A percentile compares a stretch with the other conserved stretches of the same genome.
phyloP scores from a whole-genome alignment of 1,139 yeast genomes.

The Saccharomyces hybrid region DNA sequence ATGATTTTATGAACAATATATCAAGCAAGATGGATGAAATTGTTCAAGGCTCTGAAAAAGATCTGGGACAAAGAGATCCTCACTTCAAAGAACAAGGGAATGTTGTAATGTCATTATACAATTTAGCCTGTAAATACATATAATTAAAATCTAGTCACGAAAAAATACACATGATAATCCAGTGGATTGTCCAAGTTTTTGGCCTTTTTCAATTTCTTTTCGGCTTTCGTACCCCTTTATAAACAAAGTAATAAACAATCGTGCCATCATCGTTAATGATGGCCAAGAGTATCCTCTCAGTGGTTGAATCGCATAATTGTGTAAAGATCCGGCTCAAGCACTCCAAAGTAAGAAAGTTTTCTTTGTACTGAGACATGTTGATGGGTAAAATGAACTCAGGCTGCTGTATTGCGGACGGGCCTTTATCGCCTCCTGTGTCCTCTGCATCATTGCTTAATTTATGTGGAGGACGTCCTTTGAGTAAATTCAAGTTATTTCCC shows the following conservation, averaged over 20 bases:
- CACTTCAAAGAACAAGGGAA: conserved; percentile 23
- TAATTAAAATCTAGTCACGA: not conserved
- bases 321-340: conserved; percentile 27
- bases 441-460: conserved; percentile 29
- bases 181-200: no score
- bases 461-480: conserved; percentile 32
- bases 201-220: conserved; percentile 32
- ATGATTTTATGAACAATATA: conserved; percentile 2
- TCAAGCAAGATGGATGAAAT: not conserved
- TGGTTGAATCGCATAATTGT: conserved; percentile 15
- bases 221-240: conserved; percentile 60
- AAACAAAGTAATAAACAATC: conserved; percentile 55
- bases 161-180: not conserved
- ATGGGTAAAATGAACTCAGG: conserved; percentile 32
- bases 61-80: conserved; percentile 11
- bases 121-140: conserved; percentile 7
- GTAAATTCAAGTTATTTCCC: conserved; percentile 10
- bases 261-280: conserved; percentile 60
- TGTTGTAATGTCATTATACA: conserved; percentile 16
- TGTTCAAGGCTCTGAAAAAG: not conserved
- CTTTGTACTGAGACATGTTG: conserved; percentile 20
- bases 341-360: conserved; percentile 32
- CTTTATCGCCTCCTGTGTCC: conserved; percentile 10
- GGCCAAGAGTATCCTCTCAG: conserved; percentile 43
- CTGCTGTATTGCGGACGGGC: not conserved